Evolutionary conservation across 2,329 filamentous ascomycete genomes (phyloP), one percentile per base, ranked within the genome.

Genomic region (Albophoma yamanashiensis): DNA sequence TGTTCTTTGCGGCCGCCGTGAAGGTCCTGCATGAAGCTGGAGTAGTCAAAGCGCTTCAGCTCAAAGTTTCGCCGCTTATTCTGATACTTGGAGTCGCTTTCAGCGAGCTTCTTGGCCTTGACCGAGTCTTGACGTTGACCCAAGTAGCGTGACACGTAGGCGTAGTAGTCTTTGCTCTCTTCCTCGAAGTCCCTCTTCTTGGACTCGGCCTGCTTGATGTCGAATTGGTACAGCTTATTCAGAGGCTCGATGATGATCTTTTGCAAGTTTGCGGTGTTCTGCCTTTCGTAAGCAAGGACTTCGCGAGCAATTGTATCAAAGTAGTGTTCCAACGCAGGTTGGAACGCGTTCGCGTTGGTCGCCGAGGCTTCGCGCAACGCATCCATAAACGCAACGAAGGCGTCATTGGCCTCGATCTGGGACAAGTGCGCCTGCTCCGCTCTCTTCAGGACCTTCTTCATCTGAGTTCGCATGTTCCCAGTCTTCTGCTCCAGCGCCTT

Each of bases 121-220:
- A 96, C 80, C 9, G 93, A 95, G 74, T 99, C 94, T 71, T 95
- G 92, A 52, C 93, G 85, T 72, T 97, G 93, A 39, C 94, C 94
- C n/a, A 99, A 84, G 74, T 99, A 99, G 55, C 92, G 87, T 63
- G 92, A 89, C 57, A 97, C 90, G 71, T 96, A 99, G 63, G 89
- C 87, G 75, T 99, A 99, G 75, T 96, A 99, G 71, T 99, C 94
- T 72, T 96, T 94, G 77, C 93, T 97, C 73, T 99, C 94, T 69
- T 99, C 94, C 64, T 99, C 94, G 67, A 99, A 99, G 67, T 97
- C 94, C 65, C 94, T 91, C 75, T 94, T 96, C 78, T 99, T 99
- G 47, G 89, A 82, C 70, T 99, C 94, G 34, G 93, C 95, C 73
- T 96, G 92, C 74, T 99, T 99, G 77, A 99, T 97, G 69, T 99